These are phyloP conservation scores for Suillus cothurnatus DNA, from an alignment of 768 basidiomycete species.

Conservation along the genomic window DNA sequence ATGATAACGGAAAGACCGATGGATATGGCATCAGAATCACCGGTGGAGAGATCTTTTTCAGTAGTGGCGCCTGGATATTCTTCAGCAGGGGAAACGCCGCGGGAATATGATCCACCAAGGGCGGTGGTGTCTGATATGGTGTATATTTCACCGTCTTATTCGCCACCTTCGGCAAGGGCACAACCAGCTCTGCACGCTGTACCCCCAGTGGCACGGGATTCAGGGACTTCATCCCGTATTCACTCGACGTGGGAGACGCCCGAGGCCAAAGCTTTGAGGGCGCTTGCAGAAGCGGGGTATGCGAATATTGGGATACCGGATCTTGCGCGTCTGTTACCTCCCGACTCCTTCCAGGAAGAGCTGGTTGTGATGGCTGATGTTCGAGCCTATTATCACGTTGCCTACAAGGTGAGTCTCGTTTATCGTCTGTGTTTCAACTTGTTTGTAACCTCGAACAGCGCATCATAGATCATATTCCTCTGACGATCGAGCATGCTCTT, in stretches of 20 bases:
- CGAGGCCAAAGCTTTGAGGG: conserved; percentile 21
- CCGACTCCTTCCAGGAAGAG: conserved; percentile 36
- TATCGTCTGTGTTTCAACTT: conserved; percentile 5
- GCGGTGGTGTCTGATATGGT: too few species aligned
- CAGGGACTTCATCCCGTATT: too few species aligned
- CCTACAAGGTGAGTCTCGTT: conserved; percentile 42
- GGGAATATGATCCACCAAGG: too few species aligned
- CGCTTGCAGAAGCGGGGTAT: conserved; percentile 36
- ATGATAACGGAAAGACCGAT: too few species aligned
- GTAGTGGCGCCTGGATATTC: too few species aligned
- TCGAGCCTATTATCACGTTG: conserved; percentile 51
- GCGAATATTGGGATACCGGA: conserved; percentile 16
- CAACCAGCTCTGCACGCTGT: too few species aligned
- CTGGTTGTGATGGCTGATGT: conserved; percentile 50
- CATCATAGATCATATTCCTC: conserved; percentile 55
- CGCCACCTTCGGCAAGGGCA: too few species aligned
- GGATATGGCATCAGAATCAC: too few species aligned
- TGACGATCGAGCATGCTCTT: conserved; percentile 48
- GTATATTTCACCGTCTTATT: too few species aligned
- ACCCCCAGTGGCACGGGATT: too few species aligned
- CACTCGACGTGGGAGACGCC: background rate
- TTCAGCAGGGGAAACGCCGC: too few species aligned
- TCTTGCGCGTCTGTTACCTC: conserved; percentile 20
- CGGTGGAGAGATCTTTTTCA: too few species aligned
- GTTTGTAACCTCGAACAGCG: conserved; percentile 37